Percentiles rank a stretch among this genome's conserved stretches.
Conservation (phyloP, 371 early-diverging fungal genomes). For the Lichtheimia ornata region DNA sequence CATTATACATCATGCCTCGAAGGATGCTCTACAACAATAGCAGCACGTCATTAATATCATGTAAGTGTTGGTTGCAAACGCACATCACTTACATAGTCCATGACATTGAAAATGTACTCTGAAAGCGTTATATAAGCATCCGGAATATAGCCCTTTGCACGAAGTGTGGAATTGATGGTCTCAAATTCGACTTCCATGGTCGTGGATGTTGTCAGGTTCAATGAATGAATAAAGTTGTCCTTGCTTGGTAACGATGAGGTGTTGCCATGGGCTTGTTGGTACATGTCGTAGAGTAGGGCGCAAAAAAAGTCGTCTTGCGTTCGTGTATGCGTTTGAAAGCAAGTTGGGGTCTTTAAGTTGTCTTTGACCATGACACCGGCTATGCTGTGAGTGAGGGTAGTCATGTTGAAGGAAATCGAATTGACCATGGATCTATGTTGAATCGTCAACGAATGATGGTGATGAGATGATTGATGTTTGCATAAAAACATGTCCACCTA, state of each 20-base stretch:
- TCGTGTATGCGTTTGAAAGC: conserved; percentile 17
- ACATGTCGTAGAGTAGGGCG: conserved; percentile 16
- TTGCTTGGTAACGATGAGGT: neutral
- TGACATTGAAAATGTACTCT: conserved; percentile 26
- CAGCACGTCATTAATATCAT: neutral
- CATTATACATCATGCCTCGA: conserved; percentile 21
- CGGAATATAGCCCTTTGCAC: conserved; percentile 17
- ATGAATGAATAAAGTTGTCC: conserved; percentile 16
- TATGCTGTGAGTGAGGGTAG: neutral
- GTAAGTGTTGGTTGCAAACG: neutral
- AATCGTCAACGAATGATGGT: too few relatives aligned
- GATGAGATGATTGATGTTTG: too few relatives aligned
- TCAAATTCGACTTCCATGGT: conserved; percentile 28
- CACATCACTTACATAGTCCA: conserved; percentile 24
- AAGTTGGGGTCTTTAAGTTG: conserved; percentile 16
- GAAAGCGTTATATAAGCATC: conserved; percentile 30
- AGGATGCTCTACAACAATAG: conserved; percentile 19
- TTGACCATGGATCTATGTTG: too few relatives aligned
- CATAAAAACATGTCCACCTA: too few relatives aligned
- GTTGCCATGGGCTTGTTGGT: conserved; percentile 1
- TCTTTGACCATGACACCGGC: conserved; percentile 15
- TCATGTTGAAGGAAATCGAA: too few relatives aligned
- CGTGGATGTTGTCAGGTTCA: conserved; percentile 18
- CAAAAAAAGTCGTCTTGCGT: conserved; percentile 10
- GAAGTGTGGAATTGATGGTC: conserved; percentile 2